These are phyloP conservation scores for Hymenoscyphus repandus DNA, from an alignment of 2,329 filamentous ascomycete genomes.

Conservation along the genomic window DNA sequence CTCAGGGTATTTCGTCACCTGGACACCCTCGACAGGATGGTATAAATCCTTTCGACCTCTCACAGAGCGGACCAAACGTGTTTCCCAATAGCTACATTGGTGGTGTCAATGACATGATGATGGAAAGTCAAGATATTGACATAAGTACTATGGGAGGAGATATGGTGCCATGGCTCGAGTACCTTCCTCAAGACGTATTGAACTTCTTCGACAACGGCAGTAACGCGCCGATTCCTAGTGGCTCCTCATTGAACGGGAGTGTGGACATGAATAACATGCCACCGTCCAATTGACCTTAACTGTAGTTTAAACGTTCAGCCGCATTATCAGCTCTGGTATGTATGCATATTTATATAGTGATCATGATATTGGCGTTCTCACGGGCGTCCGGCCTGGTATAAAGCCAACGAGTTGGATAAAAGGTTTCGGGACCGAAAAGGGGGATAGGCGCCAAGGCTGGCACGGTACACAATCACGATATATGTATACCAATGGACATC, in stretches of 20 bases:
- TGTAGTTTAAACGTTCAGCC: neutral
- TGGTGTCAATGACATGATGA: conserved; percentile 50
- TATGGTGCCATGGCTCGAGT: conserved; percentile 72
- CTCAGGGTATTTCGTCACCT: conserved; percentile 12
- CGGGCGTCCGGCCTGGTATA: too few species aligned
- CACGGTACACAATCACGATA: too few species aligned
- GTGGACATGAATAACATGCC: neutral
- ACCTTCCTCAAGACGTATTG: conserved; percentile 62
- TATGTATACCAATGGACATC: too few species aligned
- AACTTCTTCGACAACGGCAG: conserved; percentile 39
- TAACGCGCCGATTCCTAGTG: neutral
- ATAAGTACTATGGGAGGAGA: conserved; percentile 64
- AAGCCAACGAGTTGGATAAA: too few species aligned
- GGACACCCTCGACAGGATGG: conserved; percentile 6
- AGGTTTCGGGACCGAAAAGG: too few species aligned
- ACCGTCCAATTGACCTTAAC: neutral
- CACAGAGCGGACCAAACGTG: conserved; percentile 11
- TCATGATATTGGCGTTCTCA: too few species aligned
- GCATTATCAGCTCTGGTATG: too few species aligned
- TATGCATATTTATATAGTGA: too few species aligned
- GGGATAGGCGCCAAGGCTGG: too few species aligned
- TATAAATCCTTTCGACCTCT: conserved; percentile 11
- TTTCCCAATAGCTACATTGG: conserved; percentile 18
- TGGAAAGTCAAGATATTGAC: conserved; percentile 73
- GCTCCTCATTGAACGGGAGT: neutral